Evolutionary conservation across 257 asterid species (phyloP), one percentile per base, ranked within the genome.

Genomic region (Asclepias syriaca): DNA sequence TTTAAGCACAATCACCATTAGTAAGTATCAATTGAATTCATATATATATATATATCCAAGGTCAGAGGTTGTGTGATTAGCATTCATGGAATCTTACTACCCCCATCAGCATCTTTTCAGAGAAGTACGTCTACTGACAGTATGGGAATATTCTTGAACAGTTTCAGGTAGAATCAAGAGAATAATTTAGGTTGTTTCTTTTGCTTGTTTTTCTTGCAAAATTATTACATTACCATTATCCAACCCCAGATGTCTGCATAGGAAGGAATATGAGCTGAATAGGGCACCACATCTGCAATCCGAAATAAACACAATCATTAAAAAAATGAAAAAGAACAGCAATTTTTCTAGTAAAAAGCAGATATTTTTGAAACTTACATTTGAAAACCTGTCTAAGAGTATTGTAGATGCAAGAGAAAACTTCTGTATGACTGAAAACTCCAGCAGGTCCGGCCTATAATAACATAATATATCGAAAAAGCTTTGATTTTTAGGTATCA

Each of bases 161-260:
- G 14, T 37, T 37, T 10, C 73, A 19, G 22, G 51, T 60, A 21
- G 27, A 55, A 55, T 54, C 1, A n/a, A 70, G 39, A 19, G 11
- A 39, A 66, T 21, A 24, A 46, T 1, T 4, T n/a, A 34, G 39
- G 10, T 21, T 57, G 48, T 40, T 24, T 15, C 3, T 18, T 39
- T 54, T 15, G 65, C 21, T 14, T 9, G 37, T 13, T 40, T 56
- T 22, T 29, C 40, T 45, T 55, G 37, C 34, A 6, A 16, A 1
- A 34, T 34, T n/a, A 7, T 49, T n/a, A 16, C 2, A 32, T 54
- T 87, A 93, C 98, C 98, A 93, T 93, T 87, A 90, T 84, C 98
- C 98, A 93, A 71, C 98, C 98, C 98, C 98, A 93, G 39, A 92
- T 90, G 82, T 93, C 98, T 56, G 97, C 98, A 81, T 87, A 93